Base-by-base conservation (phyloP, 2,329 filamentous ascomycete species). In the Escovopsis weberi region DNA sequence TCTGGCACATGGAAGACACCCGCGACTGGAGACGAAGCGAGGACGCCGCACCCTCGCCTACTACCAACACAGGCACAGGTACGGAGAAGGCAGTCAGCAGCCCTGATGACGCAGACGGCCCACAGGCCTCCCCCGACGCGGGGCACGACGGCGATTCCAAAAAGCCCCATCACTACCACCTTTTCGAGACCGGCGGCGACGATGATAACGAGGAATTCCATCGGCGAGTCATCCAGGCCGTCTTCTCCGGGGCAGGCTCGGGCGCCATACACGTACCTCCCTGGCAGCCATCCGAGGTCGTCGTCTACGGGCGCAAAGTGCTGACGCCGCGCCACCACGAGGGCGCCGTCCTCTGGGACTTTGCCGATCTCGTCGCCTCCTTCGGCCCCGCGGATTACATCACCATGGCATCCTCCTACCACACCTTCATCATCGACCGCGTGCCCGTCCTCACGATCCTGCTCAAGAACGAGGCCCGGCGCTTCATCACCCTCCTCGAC, bases 311-410 rank as follows among this genome's bases (percentile, higher is more conserved):
- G 2, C 74, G 83, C 33, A 66, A 63, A 2, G 64, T 88, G 2
- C 53, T 58, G 1, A 69, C 85, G 3, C 76, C 78, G 1, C 66
- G 66, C 4, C 70, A 80, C 33, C 61, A 71, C 47, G 60, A 70
- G 26, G 76, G 79, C 15, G 62, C 73, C 1, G 72, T 77, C 0
- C 68, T 69, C 43, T 86, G 82, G 74, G 71, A 74, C 9, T 91
- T 89, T 51, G 53, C 67, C 12, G 71, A 81, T 33, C 70, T 89
- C 2, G 85, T 83, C 45, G 70, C 70, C 6, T 67, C 68, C 2
- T 77, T 87, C 37, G 85, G 85, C 0, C 83, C 84, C 1, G 85
- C 85, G 26, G 85, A 91, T 62, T 91, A 88, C 60, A 82, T 88
- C 43, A 82, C 81, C 1, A 73, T 91, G 56, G 82, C 84, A 1